Evolutionary conservation across 2,329 filamentous ascomycete species (phyloP).

Genomic region (Hypoxylon rubiginosum): DNA sequence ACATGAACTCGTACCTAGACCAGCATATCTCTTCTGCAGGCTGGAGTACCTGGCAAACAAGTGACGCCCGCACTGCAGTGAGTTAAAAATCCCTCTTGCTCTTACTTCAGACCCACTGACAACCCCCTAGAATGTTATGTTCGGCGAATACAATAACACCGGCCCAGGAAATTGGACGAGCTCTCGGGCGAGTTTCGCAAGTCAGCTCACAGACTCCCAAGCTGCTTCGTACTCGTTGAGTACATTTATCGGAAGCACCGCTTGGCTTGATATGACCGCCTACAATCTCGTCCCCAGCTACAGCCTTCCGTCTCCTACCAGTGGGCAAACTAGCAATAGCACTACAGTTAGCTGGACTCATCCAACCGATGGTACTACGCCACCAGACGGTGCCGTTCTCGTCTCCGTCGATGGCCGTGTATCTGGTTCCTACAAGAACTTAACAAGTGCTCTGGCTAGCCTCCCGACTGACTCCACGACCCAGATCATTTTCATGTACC

Average conservation of each 20-base stretch:
- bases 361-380: not conserved
- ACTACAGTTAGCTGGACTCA: not conserved
- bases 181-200: not conserved
- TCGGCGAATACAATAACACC: not conserved
- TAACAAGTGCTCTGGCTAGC: not conserved
- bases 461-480: not conserved
- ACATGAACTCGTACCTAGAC: not conserved
- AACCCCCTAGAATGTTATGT: not conserved
- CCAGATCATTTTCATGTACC: not conserved
- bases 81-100: not conserved
- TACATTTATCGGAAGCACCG: not conserved
- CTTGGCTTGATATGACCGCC: conserved; percentile 1
- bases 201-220: not conserved
- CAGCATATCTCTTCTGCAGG: not conserved
- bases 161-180: not conserved
- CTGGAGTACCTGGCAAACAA: not conserved
- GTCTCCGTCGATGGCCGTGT: not conserved
- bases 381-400: not conserved
- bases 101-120: not conserved
- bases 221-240: not conserved
- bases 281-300: not conserved
- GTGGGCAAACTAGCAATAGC: not conserved
- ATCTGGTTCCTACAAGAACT: not conserved
- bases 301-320: not conserved
- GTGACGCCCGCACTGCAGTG: not conserved